Base-by-base conservation (phyloP, 106 monocot genomes). In the Chionographis japonica region DNA sequence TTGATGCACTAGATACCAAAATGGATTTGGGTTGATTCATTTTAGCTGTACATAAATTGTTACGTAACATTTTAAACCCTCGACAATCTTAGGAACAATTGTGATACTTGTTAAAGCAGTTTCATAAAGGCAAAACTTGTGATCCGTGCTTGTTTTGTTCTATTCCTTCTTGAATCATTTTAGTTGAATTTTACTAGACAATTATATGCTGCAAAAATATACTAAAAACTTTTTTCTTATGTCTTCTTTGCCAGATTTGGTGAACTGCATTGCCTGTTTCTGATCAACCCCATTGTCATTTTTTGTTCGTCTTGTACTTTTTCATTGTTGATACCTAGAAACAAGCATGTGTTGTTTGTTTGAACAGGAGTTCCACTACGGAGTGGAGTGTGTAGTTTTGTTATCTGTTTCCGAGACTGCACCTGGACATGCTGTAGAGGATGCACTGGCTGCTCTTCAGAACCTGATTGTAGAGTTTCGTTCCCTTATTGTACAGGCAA, bases 341-440 rank as follows among this genome's bases (percentile, higher is more conserved):
- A 61, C 14, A 15, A 73, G 4, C 2, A 38, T 49, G 27, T 17
- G 52, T 62, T 61, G 14, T 64, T 13, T 56, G 13, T 37, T 65
- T 53, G 12, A 70, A 66, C 70, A 95, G 95, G 88, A 91, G 14
- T 95, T 88, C 39, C 91, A 91, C 81, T 78, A 75, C 65, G 95
- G 95, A 8, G 91, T 86, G 42, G 95, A 91, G 56, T 91, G 79
- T 66, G 56, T 91, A 16, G 65, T 95, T 20, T 54, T 95, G 75
- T 75, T 95, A 36, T 86, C 86, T 59, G 42, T 81, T 9, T 50
- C 56, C 54, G 75, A 89, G 65, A 66, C 60, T 67, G 80, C 80
- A 51, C 60, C 53, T 63, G 54, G 27, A 77, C 63, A 82, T 58
- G 76, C 77, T 57, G 73, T 89, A 56, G 76, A 84, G 50, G 95